Base-by-base conservation (phyloP, 2,329 filamentous ascomycete genomes). In the Aureobasidium sp. region DNA sequence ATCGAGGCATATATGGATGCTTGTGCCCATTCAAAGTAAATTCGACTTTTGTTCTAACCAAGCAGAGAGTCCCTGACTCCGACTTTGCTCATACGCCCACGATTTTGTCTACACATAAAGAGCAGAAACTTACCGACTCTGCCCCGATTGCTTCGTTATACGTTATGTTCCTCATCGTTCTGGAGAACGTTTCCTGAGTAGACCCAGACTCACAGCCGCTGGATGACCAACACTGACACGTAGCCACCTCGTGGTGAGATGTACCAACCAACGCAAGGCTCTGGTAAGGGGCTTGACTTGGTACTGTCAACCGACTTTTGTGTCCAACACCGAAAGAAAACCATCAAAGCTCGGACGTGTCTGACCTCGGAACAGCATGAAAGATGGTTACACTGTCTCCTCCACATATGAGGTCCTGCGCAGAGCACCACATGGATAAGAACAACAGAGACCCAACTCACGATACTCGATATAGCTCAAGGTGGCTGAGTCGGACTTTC, bases 401-500 rank as follows among this genome's bases (percentile, higher is more conserved):
- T 22, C 2, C n/a, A 24, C 44, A 29, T 5, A 47, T 24, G 22
- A 19, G 2, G 45, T n/a, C 17, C 24, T n/a, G 45, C 14, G 45
- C 24, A 27, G 17, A 8, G 14, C 15, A 31, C 5, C 22, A n/a
- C 17, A n/a, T 15, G 15, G 24, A 7, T 7, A n/a, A 17, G 45
- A 11, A 29, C 15, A 29, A 24, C 45, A 48, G 22, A 29, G 15
- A 8, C 15, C 6, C 17, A 17, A n/a, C 5, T 17, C 24, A 15
- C 24, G 45, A 29, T 8, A 5, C 24, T 31, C 15, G 5, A 22
- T 22, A 44, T 5, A 44, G 15, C 33, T 61, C 49, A 61, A 27
- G 60, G 48, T 33, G 48, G 48, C 22, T 56, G 50, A 9, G 60
- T 39, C 5, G 60, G 49, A 19, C 39, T 54, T 22, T 61, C 60